A percentile compares a stretch with the other conserved stretches of the same genome.
Conservation (phyloP, 768 basidiomycete genomes). For the Naganishia friedmannii region DNA sequence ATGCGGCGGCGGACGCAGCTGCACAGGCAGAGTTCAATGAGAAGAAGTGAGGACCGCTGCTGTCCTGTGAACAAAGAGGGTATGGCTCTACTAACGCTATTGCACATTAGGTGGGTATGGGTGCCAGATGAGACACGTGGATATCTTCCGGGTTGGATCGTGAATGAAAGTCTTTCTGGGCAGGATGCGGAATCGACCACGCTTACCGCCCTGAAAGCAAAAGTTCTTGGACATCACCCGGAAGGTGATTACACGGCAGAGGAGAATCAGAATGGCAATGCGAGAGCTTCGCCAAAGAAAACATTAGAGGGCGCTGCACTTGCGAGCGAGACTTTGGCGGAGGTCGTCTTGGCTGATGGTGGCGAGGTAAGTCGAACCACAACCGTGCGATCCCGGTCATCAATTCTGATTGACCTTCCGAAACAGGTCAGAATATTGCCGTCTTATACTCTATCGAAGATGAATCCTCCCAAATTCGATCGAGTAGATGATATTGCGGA, state of each 20-base stretch:
- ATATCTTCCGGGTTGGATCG: slow-evolving; percentile 90
- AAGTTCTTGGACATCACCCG: background rate
- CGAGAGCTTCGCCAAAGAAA: background rate
- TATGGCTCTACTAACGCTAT: background rate
- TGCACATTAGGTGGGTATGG: slow-evolving; percentile 69
- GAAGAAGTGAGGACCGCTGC: slow-evolving; percentile 65
- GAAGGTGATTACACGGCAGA: slow-evolving; percentile 8
- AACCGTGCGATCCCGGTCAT: background rate
- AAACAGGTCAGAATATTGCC: slow-evolving; percentile 66
- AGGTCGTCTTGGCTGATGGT: slow-evolving; percentile 78
- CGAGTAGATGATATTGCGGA: slow-evolving; percentile 97
- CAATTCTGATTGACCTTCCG: background rate
- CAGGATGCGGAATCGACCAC: slow-evolving; percentile 32
- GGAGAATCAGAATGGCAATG: background rate
- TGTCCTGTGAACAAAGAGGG: no score
- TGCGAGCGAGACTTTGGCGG: slow-evolving; percentile 56
- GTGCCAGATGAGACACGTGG: slow-evolving; percentile 88
- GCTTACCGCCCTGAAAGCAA: background rate
- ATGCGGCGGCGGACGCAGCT: slow-evolving; percentile 78
- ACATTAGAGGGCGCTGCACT: slow-evolving; percentile 22
- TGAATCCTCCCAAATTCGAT: slow-evolving; percentile 99
- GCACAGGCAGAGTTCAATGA: slow-evolving; percentile 94
- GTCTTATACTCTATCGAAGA: slow-evolving; percentile 80
- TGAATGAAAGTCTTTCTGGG: slow-evolving; percentile 63
- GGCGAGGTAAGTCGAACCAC: slow-evolving; percentile 63